Base-by-base conservation (phyloP, 495 filamentous ascomycete species). In the Penicillium macrosclerotiorum region DNA sequence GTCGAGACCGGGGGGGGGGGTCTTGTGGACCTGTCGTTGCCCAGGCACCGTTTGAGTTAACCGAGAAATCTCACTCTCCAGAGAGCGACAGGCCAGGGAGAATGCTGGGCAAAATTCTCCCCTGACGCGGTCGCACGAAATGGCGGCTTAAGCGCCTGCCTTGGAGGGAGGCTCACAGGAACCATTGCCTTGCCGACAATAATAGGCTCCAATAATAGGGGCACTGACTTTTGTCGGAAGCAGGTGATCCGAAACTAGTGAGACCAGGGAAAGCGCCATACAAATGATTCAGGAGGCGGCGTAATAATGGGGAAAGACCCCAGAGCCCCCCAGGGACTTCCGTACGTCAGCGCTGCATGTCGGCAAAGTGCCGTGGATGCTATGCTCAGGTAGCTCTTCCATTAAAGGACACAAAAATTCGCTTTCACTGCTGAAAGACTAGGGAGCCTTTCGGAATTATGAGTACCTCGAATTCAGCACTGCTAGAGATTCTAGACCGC, bases 401-500 rank as follows among this genome's bases (percentile, higher is more conserved):
- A 27, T 27, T 5, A 5, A 5, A 5, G 25, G 5, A 5, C 5
- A 27, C 5, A 27, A 27, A 11, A 27, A 27, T 27, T 27, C n/a
- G n/a, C n/a, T n/a, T n/a, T n/a, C n/a, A n/a, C n/a, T n/a, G 25
- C 25, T 5, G 25, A 5, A 27, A 5, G 5, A 27, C 25, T 5
- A 27, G 5, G 25, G 25, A 27, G 25, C 5, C 25, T n/a, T n/a
- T n/a, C n/a, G 25, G 25, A 27, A 11, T 27, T 5, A 5, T 5
- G 25, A 27, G 25, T 27, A 27, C 25, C 11, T 5, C 11, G 5
- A 27, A 27, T 27, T 27, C 5, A 27, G 4, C 4, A 35, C 12
- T 17, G 14, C 14, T 19, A 12, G 12, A 14, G n/a, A n/a, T n/a
- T 55, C 52, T 55, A 55, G 52, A 45, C 46, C 47, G 13, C 14